Base-by-base conservation (phyloP, 805 yeast genomes). In the Candida glaebosa region DNA sequence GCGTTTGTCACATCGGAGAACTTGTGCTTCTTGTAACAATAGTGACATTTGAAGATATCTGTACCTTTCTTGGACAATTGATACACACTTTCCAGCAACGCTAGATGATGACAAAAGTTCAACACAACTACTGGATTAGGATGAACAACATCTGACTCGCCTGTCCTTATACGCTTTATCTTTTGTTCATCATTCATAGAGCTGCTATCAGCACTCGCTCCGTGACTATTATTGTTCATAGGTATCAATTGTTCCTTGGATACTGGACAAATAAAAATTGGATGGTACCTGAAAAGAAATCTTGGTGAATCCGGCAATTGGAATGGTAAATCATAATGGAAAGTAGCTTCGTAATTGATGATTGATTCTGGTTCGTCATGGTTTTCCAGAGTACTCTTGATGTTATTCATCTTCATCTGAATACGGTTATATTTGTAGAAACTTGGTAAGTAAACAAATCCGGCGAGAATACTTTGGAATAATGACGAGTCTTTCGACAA, bases 221-320 rank as follows among this genome's bases (percentile, higher is more conserved):
- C 51, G 22, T 49, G 45, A 8, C 39, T 38, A 5, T 33, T 37
- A 14, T 44, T 41, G 2, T 63, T 59, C 10, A 65, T 53, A 12
- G 75, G 75, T 28, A 66, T 50, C 18, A 67, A 47, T 43, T 69
- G 74, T 41, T 69, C 75, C 45, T 68, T 66, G 3, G 73, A 63
- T 9, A 69, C 67, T 3, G 75, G 74, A 46, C 75, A 69, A n/a
- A 69, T 66, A 50, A 69, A 69, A 9, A 69, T 67, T 3, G 74
- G 73, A 50, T 69, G 75, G 50, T 63, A 62, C 25, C 60, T 58
- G 52, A 69, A 69, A 19, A 69, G 51, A 40, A 67, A 66, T 40
- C 69, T 49, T 48, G 60, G 63, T 10, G 65, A 52, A 43, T 68
- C 71, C 0, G 72, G 69, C 16, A 69, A 49, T 47, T 64, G 71